Evolutionary conservation across 176 grass and related monocot genomes (phyloP), one percentile per base, ranked within the genome.

Genomic region (Raddia guianensis): DNA sequence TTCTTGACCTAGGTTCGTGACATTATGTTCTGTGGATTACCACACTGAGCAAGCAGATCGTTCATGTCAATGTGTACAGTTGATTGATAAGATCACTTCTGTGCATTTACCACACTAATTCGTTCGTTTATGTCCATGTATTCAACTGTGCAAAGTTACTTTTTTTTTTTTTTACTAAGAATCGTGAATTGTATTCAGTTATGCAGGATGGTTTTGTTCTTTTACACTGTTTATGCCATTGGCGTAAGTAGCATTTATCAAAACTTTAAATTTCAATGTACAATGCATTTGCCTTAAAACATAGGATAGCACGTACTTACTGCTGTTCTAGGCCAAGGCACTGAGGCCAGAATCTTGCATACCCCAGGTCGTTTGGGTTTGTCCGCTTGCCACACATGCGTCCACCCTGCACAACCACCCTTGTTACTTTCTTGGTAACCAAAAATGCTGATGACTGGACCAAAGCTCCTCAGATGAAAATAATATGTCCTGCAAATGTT

Each of bases 381-480:
- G 62, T 12, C 3, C 5, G 45, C 20, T 19, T 78, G 27, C 15
- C 13, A 51, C 40, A 27, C 63, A 21, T 53, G 62, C 7, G 16
- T 54, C 34, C 76, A 53, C 43, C 62, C 37, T 40, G 37, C 48
- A n/a, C 55, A 64, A 40, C 27, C 12, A 40, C 37, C 37, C 37
- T 40, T 49, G 60, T 40, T 40, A 40, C 37, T 35, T 66, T 10
- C 48, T 78, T 78, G 40, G 32, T 10, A 20, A 53, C 47, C 53
- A 40, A 66, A 16, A 42, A 67, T 21, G 73, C 21, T 40, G 19
- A 75, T 15, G 7, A 27, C 61, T 9, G 11, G 7, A 44, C 12
- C 34, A 45, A 43, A 80, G 60, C 47, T 61, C 56, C 73, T 61
- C 47, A 60, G 40, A 76, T 32, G 56, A 61, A 32, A 75, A 32